Evolutionary conservation across 2,329 filamentous ascomycete species (phyloP).

Genomic region (Beauveria medogensis): DNA sequence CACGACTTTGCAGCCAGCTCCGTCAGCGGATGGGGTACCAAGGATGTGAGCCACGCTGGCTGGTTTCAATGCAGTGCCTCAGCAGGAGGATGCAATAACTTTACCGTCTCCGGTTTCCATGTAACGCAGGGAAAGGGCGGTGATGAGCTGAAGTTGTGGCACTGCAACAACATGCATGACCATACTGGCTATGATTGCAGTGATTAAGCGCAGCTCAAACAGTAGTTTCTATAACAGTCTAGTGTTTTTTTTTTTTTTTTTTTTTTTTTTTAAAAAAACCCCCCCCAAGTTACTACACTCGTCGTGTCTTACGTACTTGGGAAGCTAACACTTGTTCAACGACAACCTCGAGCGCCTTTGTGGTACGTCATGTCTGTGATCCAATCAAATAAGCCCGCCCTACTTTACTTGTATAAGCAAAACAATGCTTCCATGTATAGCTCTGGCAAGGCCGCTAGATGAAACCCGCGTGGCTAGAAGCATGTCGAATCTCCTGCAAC

Average conservation of each 20-base stretch:
- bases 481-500: background rate
- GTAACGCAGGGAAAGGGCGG: constrained; percentile 15
- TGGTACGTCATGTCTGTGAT: background rate
- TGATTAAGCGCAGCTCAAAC: background rate
- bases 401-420: background rate
- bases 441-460: background rate
- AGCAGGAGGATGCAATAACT: constrained; percentile 24
- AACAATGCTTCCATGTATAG: background rate
- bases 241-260: too few species aligned
- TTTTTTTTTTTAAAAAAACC: too few species aligned
- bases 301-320: background rate
- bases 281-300: too few species aligned
- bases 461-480: background rate
- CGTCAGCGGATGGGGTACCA: constrained; percentile 22
- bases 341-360: background rate
- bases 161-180: constrained; percentile 11
- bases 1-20: constrained; percentile 20
- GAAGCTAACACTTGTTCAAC: background rate
- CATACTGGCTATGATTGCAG: constrained; percentile 4
- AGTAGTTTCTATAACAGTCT: too few species aligned
- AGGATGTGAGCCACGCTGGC: constrained; percentile 18
- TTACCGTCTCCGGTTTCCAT: constrained; percentile 20
- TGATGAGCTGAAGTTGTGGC: constrained; percentile 11
- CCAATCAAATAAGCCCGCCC: background rate
- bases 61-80: constrained; percentile 25